Evolutionary conservation across 805 yeast genomes (phyloP), one percentile per base, ranked within the genome.

Genomic region (Candida sonorensis): DNA sequence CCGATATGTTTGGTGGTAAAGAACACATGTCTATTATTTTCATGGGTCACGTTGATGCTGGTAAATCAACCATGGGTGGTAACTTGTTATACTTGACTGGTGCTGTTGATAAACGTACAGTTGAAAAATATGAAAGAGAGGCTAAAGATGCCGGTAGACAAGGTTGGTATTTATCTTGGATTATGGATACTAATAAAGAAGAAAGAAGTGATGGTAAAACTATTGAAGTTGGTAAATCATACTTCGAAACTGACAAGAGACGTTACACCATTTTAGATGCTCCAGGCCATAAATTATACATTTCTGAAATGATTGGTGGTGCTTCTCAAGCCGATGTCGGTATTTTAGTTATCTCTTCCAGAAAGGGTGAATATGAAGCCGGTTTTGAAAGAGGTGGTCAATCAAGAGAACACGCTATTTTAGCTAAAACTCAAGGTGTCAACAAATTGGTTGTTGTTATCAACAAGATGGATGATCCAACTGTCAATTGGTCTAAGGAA

Each of bases 41-140:
- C 65, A 92, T 92, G 97, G 99, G 99, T 50, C 99, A 92, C 57
- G 99, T 92, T 46, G 98, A 92, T 72, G 98, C 98, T 22, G 98
- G 99, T 59, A 92, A 92, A 64, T 86, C 96, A 32, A 92, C 99
- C 39, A 90, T 92, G 95, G 98, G 98, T 59, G 99, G 99, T 66
- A 92, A 92, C 64, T 68, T 92, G 48, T 72, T 92, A 44, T 90
- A 70, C 56, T 68, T 92, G 53, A 90, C 97, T 15, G 97, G 97
- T 40, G 85, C 97, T 29, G 98, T 92, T 40, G 98, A 92, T 63
- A 92, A 92, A 72, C 84, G 99, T 68, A 90, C 97, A 14, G 92
- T 92, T 45, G 99, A 92, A 50, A 92, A 92, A 62, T 90, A 90
- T 58, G 97, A 92, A 68, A 77, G 88, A 61, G 99, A 92, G 65